Evolutionary conservation across 306 rosid genomes (phyloP).

Genomic region (Medicago truncatula): MtrunA17r5.0-ANR NC_053043.1:35427001-35427500

Average conservation of each 20-base stretch:
- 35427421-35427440: conserved; percentile 62
- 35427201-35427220: conserved; percentile 91
- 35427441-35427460: conserved; percentile 69
- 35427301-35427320: conserved; percentile 28
- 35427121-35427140: conserved; percentile 57
- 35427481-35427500: conserved; percentile 70
- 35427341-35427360: conserved; percentile 29
- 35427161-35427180: conserved; percentile 76
- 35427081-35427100: conserved; percentile 52
- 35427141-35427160: conserved; percentile 60
- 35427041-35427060: conserved; percentile 82
- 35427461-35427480: conserved; percentile 63
- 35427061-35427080: conserved; percentile 54
- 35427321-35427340: conserved; percentile 31
- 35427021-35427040: conserved; percentile 97
- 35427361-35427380: conserved; percentile 21
- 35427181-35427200: conserved; percentile 97
- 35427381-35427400: conserved; percentile 76
- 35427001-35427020: conserved; percentile 85
- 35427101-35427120: conserved; percentile 56
- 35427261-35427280: conserved; percentile 77
- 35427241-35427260: conserved; percentile 98
- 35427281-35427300: conserved; percentile 34
- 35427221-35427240: conserved; percentile 94
- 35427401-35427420: conserved; percentile 69